phyloP scores from a whole-genome alignment of 495 filamentous ascomycete genomes.

The Delitschia confertaspora region DNA sequence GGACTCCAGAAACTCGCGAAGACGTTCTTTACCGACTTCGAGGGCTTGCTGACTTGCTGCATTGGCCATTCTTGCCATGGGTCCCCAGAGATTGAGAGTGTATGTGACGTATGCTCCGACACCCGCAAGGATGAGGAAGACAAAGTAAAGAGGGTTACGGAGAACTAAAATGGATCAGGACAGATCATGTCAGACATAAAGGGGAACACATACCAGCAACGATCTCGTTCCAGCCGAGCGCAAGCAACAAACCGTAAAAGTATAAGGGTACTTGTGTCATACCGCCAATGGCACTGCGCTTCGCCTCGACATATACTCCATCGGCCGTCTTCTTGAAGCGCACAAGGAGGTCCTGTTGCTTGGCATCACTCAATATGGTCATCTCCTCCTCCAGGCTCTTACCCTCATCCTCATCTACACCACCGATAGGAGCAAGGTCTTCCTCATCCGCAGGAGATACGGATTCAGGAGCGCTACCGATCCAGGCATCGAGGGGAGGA shows the following conservation, averaged over 20 bases:
- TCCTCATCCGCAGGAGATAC: conserved; percentile 80
- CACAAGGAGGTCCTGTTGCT: conserved; percentile 79
- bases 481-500: conserved; percentile 74
- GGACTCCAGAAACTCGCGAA: conserved; percentile 77
- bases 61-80: conserved; percentile 87
- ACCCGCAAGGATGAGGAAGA: conserved; percentile 68
- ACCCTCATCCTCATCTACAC: conserved; percentile 84
- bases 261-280: conserved; percentile 91
- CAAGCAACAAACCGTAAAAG: conserved; percentile 81
- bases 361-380: conserved; percentile 81
- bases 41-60: conserved; percentile 79
- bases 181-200: neutral
- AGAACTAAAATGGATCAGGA: conserved; percentile 50
- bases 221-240: conserved; percentile 96
- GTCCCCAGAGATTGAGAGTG: conserved; percentile 87
- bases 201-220: conserved; percentile 66
- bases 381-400: conserved; percentile 92
- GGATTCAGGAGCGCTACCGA: conserved; percentile 69
- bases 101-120: conserved; percentile 80
- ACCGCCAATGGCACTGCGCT: conserved; percentile 89
- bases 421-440: conserved; percentile 74
- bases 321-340: conserved; percentile 97
- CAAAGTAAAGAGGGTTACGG: conserved; percentile 85
- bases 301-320: conserved; percentile 94
- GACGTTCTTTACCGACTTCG: conserved; percentile 78